Evolutionary conservation across 2,329 filamentous ascomycete genomes (phyloP).

Genomic region (Colletotrichum echinochloae): DNA sequence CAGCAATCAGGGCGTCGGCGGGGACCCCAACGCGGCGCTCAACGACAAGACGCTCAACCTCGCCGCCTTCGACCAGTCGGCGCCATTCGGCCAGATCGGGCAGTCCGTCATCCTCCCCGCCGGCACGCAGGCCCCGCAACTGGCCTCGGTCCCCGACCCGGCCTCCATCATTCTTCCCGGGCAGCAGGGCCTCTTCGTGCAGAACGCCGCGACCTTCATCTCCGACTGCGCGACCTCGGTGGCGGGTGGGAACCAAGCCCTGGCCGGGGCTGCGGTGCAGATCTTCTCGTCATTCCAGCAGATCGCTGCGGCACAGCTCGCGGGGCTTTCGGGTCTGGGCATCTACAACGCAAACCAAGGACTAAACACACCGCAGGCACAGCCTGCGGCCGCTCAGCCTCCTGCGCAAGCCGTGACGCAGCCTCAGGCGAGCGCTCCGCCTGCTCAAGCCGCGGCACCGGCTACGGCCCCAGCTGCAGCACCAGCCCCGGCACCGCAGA

Average conservation of each 20-base stretch:
- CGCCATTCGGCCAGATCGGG: slow-evolving; percentile 51
- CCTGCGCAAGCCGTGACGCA: slow-evolving; percentile 20
- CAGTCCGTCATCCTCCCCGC: slow-evolving; percentile 52
- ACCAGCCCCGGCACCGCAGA: background rate
- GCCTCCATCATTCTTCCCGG: slow-evolving; percentile 53
- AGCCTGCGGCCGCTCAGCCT: slow-evolving; percentile 4
- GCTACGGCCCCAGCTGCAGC: background rate
- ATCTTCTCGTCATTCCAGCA: slow-evolving; percentile 48
- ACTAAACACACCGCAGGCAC: slow-evolving; percentile 8
- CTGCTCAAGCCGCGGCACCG: background rate
- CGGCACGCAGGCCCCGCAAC: slow-evolving; percentile 47
- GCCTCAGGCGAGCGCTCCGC: background rate
- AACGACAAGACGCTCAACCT: slow-evolving; percentile 39
- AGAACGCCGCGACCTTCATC: slow-evolving; percentile 49
- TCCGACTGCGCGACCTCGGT: slow-evolving; percentile 49
- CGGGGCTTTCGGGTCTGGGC: slow-evolving; percentile 42
- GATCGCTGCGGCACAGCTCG: slow-evolving; percentile 46
- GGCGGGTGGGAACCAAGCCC: slow-evolving; percentile 34
- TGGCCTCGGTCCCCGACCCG: slow-evolving; percentile 52
- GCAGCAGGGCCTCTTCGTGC: slow-evolving; percentile 50
- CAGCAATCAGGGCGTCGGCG: slow-evolving; percentile 41
- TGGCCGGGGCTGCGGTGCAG: slow-evolving; percentile 17
- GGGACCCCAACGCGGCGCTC: slow-evolving; percentile 39
- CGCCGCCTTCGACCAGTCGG: slow-evolving; percentile 46
- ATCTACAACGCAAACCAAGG: slow-evolving; percentile 22